Percentiles rank a stretch among this genome's conserved stretches.
Conservation (phyloP, 768 basidiomycete genomes). For the Russula dissimulans region DNA sequence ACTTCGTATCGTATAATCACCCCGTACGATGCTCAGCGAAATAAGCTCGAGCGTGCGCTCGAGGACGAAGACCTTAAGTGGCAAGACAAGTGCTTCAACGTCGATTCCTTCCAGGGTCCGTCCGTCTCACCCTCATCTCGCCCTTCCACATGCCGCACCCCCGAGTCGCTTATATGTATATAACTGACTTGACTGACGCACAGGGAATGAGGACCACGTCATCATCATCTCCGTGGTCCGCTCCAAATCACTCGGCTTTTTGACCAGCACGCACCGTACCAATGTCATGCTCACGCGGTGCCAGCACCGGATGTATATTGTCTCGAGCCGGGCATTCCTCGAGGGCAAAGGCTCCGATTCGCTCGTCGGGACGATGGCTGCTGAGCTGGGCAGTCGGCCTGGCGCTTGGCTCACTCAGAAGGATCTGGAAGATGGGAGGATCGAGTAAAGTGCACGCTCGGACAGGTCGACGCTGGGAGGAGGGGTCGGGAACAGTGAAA, state of each 20-base stretch:
- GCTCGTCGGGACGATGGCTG: slow-evolving; percentile 35
- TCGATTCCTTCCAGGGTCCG: slow-evolving; percentile 74
- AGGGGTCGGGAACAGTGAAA: neutral
- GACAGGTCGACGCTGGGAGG: neutral
- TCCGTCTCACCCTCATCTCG: neutral
- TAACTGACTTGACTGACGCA: neutral
- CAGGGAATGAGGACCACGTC: slow-evolving; percentile 78
- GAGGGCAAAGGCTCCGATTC: slow-evolving; percentile 38
- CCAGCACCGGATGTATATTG: slow-evolving; percentile 69
- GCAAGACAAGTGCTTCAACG: slow-evolving; percentile 66
- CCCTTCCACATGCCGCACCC: neutral
- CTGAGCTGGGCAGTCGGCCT: slow-evolving; percentile 24
- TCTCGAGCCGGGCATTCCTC: slow-evolving; percentile 54
- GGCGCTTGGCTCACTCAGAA: slow-evolving; percentile 30
- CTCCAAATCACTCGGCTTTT: slow-evolving; percentile 55
- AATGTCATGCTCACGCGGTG: slow-evolving; percentile 87
- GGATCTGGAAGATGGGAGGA: slow-evolving; percentile 31
- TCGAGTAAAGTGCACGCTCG: slow-evolving; percentile 10
- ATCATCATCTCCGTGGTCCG: slow-evolving; percentile 68
- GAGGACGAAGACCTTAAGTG: slow-evolving; percentile 42
- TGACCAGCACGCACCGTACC: slow-evolving; percentile 53
- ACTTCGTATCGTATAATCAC: slow-evolving; percentile 61
- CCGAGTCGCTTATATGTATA: neutral
- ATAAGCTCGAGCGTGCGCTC: slow-evolving; percentile 46
- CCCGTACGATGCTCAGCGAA: slow-evolving; percentile 71